Percentiles rank a stretch among this genome's conserved stretches.
Evolutionary conservation across 2,329 filamentous ascomycete genomes (phyloP).

Genomic region (Neonectria ditissima): DNA sequence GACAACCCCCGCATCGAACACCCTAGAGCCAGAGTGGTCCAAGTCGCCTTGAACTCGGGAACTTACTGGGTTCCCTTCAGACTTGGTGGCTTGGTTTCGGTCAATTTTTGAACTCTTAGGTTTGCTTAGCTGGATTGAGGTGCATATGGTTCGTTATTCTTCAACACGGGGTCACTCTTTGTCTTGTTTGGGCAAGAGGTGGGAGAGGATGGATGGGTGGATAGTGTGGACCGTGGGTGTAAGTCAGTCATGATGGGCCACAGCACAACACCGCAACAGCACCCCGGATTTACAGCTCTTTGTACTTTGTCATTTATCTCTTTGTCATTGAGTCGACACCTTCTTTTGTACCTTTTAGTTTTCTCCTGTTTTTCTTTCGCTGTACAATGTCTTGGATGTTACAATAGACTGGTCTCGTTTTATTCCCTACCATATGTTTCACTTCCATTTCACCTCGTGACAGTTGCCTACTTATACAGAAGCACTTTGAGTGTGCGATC

Average conservation of each 20-base stretch:
- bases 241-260: not conserved
- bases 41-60: not conserved
- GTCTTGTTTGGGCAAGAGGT: not conserved
- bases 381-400: not conserved
- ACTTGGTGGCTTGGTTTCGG: not conserved
- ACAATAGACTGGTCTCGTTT: not conserved
- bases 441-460: not conserved
- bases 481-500: not conserved
- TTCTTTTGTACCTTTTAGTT: not conserved
- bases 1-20: not conserved
- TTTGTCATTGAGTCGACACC: not conserved
- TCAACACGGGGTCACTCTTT: not conserved
- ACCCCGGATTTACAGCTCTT: not conserved
- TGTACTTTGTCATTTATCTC: not conserved
- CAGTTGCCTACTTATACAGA: not conserved
- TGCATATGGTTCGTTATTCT: not conserved
- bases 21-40: not conserved
- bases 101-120: not conserved
- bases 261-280: not conserved
- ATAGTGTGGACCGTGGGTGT: not conserved
- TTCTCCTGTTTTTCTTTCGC: not conserved
- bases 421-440: not conserved
- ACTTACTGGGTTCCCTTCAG: not conserved
- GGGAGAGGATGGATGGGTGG: not conserved
- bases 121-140: not conserved